phyloP scores from a whole-genome alignment of 2,329 filamentous ascomycete genomes.

The Phyllosticta citrichinensis region DNA sequence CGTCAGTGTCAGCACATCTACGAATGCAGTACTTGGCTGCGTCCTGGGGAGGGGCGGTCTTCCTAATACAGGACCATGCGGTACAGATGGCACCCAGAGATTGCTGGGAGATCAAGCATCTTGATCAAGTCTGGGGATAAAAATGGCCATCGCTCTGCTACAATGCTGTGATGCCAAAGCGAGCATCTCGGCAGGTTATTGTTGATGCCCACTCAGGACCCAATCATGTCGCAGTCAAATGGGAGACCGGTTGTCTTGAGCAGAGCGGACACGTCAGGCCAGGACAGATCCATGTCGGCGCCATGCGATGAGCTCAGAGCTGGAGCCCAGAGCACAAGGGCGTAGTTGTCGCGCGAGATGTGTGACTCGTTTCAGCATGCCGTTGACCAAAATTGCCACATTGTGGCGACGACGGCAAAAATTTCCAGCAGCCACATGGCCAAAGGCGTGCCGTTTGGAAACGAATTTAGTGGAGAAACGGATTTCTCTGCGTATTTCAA shows the following conservation, averaged over 20 bases:
- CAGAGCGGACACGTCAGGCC: background rate
- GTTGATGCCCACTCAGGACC: background rate
- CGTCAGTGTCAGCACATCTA: background rate
- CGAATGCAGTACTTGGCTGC: background rate
- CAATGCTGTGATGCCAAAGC: background rate
- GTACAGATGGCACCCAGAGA: background rate
- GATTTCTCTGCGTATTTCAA: background rate
- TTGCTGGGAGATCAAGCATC: background rate
- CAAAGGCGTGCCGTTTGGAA: background rate
- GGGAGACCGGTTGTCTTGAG: background rate
- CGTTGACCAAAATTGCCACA: background rate
- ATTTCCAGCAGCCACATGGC: background rate
- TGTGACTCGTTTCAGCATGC: background rate
- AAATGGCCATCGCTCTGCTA: background rate
- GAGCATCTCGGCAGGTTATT: background rate
- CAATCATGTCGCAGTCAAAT: background rate
- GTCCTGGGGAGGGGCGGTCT: background rate
- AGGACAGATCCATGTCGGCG: background rate
- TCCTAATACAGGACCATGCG: background rate
- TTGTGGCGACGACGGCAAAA: background rate
- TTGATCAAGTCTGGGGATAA: background rate
- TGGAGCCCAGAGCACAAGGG: background rate
- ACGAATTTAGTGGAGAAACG: background rate
- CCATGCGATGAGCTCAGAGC: background rate
- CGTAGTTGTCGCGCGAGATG: too few species aligned